Percentiles rank a stretch among this genome's conserved stretches.
Evolutionary conservation across 2,329 filamentous ascomycete species (phyloP).

Genomic region (Fusarium sp.): DNA sequence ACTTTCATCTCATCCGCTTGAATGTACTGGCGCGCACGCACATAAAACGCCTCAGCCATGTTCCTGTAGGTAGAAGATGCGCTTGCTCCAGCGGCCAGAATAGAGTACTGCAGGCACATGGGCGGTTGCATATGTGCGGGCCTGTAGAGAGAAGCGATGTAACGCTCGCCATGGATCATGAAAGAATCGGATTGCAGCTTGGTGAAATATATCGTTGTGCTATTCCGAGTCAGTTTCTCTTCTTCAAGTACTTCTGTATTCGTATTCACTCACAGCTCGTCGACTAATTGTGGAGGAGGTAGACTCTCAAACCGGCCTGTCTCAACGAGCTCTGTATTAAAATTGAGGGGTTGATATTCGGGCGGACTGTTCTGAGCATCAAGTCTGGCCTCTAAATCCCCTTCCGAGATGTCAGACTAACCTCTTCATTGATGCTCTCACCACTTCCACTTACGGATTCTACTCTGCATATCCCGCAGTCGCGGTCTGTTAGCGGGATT

Average conservation of each 20-base stretch:
- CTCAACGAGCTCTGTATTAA: constrained; percentile 23
- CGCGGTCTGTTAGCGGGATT: constrained; percentile 17
- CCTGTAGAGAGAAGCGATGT: constrained; percentile 74
- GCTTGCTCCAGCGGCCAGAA: constrained; percentile 80
- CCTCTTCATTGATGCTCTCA: accelerated
- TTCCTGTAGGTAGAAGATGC: constrained; percentile 74
- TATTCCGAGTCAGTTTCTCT: accelerated
- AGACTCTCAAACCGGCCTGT: constrained; percentile 31
- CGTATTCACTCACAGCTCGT: constrained; percentile 26
- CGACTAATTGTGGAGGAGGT: constrained; percentile 24
- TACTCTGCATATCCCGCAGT: constrained; percentile 27
- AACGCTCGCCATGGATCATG: constrained; percentile 79
- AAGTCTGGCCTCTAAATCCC: constrained; percentile 52
- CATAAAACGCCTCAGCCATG: constrained; percentile 81
- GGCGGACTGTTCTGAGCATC: constrained; percentile 11
- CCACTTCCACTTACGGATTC: constrained; percentile 9
- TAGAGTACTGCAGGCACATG: constrained; percentile 81
- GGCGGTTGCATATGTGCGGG: constrained; percentile 80
- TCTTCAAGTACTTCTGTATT: accelerated
- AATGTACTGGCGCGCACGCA: constrained; percentile 81
- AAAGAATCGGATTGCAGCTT: constrained; percentile 77
- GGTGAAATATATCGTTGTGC: constrained; percentile 68
- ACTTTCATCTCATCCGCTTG: constrained; percentile 84
- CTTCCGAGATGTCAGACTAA: background rate
- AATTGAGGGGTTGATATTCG: background rate